Base-by-base conservation (phyloP, 371 early-diverging fungal genomes). In the Apophysomyces ossiformis region DNA sequence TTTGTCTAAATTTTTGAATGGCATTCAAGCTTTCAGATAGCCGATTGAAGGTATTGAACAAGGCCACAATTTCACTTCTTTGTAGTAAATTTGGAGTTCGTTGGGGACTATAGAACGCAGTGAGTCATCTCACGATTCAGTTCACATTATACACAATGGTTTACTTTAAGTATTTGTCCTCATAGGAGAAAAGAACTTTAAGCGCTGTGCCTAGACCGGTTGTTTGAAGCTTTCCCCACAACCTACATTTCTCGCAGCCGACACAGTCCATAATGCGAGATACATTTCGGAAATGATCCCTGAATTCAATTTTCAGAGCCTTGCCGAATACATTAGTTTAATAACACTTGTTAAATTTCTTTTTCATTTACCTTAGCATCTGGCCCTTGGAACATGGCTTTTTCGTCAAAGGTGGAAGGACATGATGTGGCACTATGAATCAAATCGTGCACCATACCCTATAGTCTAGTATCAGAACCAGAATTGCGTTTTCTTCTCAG, bases 251-350 rank as follows among this genome's bases (percentile, higher is more conserved):
- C 74, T 99, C 96, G 76, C 99, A 99, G 0, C 93, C 95, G 15
- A 99, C 96, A 72, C 99, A 98, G 76, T 98, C 98, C 97, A 99
- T 96, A 70, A 98, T 96, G 35, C 89, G 78, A 12, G 96, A 92
- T 12, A 99, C 92, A 74, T 99, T 99, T 59, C 97, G 87, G 85
- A 99, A 99, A 71, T 91, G 92, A 36, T 87, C 85, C 69, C 92
- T 89, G 78, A 96, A 94, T 76, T 98, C 94, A 7, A 86, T 70
- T 77, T 93, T 92, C 16, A 96, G 82, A 21, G 63, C 37, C 57
- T 73, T 71, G 61, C 70, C 50, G 21, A 60, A 56, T 16, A 37
- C 35, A 9, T 26, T 3, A 2, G 32, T 2, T 26, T 26, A 26
- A 26, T 26, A 26, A 0, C 32, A 26, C 32, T 26, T 26, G 32